Conservation (phyloP, 768 basidiomycete genomes). For the Naganishia onofrii region DNA sequence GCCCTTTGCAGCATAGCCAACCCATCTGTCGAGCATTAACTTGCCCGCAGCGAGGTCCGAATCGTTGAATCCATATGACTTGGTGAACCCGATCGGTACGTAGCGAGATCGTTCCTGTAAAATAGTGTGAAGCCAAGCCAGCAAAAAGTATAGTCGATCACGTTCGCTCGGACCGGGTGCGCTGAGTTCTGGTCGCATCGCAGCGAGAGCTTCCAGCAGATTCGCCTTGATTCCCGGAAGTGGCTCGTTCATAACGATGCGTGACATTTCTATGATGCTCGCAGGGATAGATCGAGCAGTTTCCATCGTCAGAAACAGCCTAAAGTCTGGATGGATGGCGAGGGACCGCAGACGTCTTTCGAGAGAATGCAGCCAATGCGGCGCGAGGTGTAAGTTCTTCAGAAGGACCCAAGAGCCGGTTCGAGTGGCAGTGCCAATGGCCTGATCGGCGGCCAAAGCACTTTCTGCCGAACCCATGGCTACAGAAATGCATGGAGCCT, state of each 20-base stretch:
- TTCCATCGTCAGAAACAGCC: conserved; percentile 97
- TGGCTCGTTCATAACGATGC: conserved; percentile 97
- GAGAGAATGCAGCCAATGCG: conserved; percentile 89
- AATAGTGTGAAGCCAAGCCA: conserved; percentile 98
- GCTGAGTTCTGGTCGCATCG: conserved; percentile 68
- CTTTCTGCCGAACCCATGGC: conserved; percentile 99
- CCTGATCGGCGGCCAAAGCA: conserved; percentile 92
- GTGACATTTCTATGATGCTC: conserved; percentile 92
- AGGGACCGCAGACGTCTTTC: conserved; percentile 95
- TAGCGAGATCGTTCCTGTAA: conserved; percentile 96
- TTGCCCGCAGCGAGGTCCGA: conserved; percentile 94
- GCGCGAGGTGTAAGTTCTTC: conserved; percentile 95
- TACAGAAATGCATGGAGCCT: conserved; percentile 76
- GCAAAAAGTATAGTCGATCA: conserved; percentile 84
- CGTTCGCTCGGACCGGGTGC: conserved; percentile 88
- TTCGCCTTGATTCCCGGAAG: conserved; percentile 96
- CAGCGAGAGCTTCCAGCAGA: conserved; percentile 78
- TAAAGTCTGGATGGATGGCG: conserved; percentile 83
- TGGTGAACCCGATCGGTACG: conserved; percentile 93
- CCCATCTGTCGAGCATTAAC: conserved; percentile 87
- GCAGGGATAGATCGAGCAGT: conserved; percentile 91
- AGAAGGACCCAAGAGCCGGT: conserved; percentile 94
- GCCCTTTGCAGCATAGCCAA: conserved; percentile 74
- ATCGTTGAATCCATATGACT: conserved; percentile 97
- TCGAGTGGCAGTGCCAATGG: conserved; percentile 84